Evolutionary conservation across 805 yeast species (phyloP).

Genomic region (Metschnikowia corniflorae): DNA sequence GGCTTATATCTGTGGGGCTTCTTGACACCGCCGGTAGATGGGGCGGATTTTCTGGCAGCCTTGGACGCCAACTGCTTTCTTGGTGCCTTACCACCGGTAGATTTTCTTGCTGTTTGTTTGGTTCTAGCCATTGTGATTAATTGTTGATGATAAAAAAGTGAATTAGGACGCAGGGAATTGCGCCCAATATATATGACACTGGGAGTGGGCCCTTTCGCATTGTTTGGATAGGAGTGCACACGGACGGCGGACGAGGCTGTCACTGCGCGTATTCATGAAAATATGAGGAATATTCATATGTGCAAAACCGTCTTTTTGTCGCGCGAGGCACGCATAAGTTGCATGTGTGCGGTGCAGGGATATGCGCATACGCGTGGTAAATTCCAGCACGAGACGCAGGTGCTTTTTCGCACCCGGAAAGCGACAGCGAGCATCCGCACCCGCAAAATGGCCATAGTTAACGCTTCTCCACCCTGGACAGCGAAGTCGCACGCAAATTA

Average conservation of each 20-base stretch:
- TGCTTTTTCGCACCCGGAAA: not conserved
- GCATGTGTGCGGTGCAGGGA: slow-evolving; percentile 1
- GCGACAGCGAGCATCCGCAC: no score
- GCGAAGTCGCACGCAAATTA: slow-evolving; percentile 8
- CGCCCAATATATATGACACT: no score
- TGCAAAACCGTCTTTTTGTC: not conserved
- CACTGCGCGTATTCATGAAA: no score
- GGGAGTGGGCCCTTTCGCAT: no score
- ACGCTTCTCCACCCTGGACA: slow-evolving; percentile 13
- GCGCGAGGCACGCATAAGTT: not conserved
- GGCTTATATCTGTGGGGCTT: slow-evolving; percentile 50
- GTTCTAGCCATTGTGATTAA: slow-evolving; percentile 41
- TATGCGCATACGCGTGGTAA: not conserved
- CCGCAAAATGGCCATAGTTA: slow-evolving; percentile 13
- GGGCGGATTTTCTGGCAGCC: slow-evolving; percentile 48
- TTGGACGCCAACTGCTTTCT: slow-evolving; percentile 48
- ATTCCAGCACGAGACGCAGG: not conserved
- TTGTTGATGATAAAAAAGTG: not conserved
- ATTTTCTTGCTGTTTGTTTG: slow-evolving; percentile 47
- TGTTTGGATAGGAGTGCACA: no score
- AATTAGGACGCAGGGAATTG: no score
- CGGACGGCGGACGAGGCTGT: no score
- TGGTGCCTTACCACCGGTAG: slow-evolving; percentile 49
- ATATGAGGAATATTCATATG: no score
- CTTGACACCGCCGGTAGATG: slow-evolving; percentile 46